Evolutionary conservation across 495 filamentous ascomycete genomes (phyloP).

Genomic region (Podospora conica): DNA sequence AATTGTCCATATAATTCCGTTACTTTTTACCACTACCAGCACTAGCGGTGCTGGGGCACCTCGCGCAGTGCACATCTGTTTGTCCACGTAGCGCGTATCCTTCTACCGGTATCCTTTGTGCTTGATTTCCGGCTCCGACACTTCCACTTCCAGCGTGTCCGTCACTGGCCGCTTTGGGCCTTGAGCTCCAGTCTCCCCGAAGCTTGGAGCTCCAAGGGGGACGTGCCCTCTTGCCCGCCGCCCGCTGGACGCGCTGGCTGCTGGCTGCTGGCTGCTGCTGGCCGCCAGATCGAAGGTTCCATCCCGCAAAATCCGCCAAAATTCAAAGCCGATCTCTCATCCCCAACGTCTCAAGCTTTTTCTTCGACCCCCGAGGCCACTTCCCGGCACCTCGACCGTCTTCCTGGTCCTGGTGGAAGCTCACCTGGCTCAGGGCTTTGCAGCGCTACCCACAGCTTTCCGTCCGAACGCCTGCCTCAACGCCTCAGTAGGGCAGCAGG

Average conservation of each 20-base stretch:
- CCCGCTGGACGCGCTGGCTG: not conserved
- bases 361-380: not conserved
- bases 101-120: slow-evolving; percentile 2
- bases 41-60: slow-evolving; percentile 6
- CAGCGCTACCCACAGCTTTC: not conserved
- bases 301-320: not conserved
- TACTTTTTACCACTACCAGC: not conserved
- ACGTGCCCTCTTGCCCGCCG: too few species aligned
- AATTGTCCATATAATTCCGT: not conserved
- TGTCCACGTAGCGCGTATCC: slow-evolving; percentile 16
- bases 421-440: not conserved
- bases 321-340: not conserved
- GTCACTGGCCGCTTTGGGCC: not conserved
- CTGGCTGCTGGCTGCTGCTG: not conserved
- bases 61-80: slow-evolving; percentile 16
- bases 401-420: not conserved
- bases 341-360: not conserved
- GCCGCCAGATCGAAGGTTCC: not conserved
- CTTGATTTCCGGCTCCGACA: not conserved
- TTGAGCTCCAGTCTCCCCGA: not conserved
- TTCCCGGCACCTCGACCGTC: not conserved
- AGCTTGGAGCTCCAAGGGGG: not conserved
- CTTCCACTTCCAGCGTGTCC: not conserved
- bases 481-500: not conserved
- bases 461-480: not conserved